These are phyloP conservation scores for Suillus sp. DNA, from an alignment of 768 basidiomycete species.

Conservation along the genomic window DNA sequence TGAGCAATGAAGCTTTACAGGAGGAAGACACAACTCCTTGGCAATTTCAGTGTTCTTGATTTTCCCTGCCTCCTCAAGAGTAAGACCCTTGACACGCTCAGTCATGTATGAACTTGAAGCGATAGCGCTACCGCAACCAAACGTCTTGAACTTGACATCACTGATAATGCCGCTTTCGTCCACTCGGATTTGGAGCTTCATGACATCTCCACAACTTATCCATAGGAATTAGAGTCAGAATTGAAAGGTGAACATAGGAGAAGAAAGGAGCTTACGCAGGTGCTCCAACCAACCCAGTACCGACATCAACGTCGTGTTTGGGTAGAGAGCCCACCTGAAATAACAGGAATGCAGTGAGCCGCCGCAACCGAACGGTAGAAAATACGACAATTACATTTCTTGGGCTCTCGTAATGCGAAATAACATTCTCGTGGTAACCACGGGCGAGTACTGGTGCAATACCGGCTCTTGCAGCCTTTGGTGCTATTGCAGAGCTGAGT, in stretches of 20 bases:
- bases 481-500: constrained; percentile 47
- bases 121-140: constrained; percentile 98
- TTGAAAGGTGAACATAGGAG: constrained; percentile 12
- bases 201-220: constrained; percentile 91
- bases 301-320: constrained; percentile 89
- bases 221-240: constrained; percentile 19
- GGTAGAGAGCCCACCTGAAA: constrained; percentile 92
- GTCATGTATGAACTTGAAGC: constrained; percentile 99
- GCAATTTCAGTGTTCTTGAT: constrained; percentile 99
- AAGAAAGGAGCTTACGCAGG: constrained; percentile 70
- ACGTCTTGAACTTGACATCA: constrained; percentile 99
- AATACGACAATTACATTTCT: constrained; percentile 75
- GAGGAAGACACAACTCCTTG: constrained; percentile 92
- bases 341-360: constrained; percentile 55
- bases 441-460: constrained; percentile 60
- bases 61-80: constrained; percentile 90
- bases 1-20: constrained; percentile 94
- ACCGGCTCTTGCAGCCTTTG: constrained; percentile 40
- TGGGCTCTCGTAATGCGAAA: constrained; percentile 96
- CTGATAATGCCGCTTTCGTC: constrained; percentile 93
- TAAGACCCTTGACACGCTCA: constrained; percentile 94
- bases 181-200: constrained; percentile 99
- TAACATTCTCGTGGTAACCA: constrained; percentile 94
- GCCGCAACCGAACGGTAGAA: constrained; percentile 41
- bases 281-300: constrained; percentile 96